phyloP scores from a whole-genome alignment of 306 rosid genomes.

The Acacia acuminata region DNA sequence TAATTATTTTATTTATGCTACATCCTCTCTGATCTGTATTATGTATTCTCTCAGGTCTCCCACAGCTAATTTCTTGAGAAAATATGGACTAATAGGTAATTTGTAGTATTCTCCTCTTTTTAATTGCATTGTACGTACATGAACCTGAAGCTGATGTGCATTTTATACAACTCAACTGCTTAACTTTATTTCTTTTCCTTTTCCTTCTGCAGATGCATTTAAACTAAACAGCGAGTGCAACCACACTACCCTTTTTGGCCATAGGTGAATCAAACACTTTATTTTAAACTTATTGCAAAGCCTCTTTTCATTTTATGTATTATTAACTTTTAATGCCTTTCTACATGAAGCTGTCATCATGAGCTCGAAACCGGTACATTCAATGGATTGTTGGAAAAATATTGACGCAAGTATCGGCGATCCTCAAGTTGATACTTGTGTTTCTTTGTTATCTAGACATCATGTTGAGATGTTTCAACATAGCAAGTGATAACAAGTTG shows the following conservation, averaged over 20 bases:
- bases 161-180: neutral
- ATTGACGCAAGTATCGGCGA: no score
- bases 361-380: no score
- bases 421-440: no score
- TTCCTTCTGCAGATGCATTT: constrained; percentile 60
- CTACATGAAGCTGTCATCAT: constrained; percentile 14
- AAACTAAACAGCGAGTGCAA: constrained; percentile 95
- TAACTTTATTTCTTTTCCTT: constrained; percentile 18
- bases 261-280: constrained; percentile 58
- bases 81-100: constrained; percentile 76
- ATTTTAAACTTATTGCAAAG: neutral
- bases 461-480: no score
- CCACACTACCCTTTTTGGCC: constrained; percentile 94
- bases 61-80: constrained; percentile 81
- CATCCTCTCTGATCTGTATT: constrained; percentile 16
- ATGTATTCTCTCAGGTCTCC: constrained; percentile 67
- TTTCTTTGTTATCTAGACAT: no score
- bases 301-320: neutral
- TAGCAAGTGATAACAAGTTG: no score
- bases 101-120: constrained; percentile 12
- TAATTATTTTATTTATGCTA: neutral
- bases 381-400: no score
- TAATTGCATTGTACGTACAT: neutral
- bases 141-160: neutral
- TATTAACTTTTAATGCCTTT: neutral